Base-by-base conservation (phyloP, 768 basidiomycete species). In the Pholiota molesta region DNA sequence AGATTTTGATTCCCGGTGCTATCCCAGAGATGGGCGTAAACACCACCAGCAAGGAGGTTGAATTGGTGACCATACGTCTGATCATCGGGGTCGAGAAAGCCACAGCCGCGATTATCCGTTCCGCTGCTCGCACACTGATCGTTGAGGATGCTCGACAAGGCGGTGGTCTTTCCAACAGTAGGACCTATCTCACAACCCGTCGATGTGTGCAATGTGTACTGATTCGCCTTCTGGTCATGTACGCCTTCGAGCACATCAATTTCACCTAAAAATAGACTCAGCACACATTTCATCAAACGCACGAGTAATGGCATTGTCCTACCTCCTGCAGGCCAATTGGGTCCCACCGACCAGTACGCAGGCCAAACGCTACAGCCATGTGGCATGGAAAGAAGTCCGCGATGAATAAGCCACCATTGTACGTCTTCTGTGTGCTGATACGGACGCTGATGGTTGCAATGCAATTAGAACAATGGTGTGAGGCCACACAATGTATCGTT, bases 201-300 rank as follows among this genome's bases (percentile, higher is more conserved):
- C 8, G 80, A 75, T 19, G 83, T 87, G 71, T 92, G 91, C 5
- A 92, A 77, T 0, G 90, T 85, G 72, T 84, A 83, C 61, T 86
- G 88, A 65, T 93, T 91, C 29, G 71, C 75, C 1, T 73, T 62
- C 68, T 83, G 79, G 26, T 81, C 67, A 66, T 92, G 84, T 57
- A 92, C 89, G 17, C 89, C 88, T 69, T 94, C 92, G 9, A 92
- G 70, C 55, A 91, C 82, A 67, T 93, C 92, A 52, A 91, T 87
- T 71, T 92, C 90, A n/a, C 80, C 77, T 74, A 55, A 55, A 55
- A 35, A 33, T 61, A 39, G 37, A 57, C 40, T 16, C 51, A 31
- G 37, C 33, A n/a, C n/a, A 37, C 17, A 28, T 28, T 52, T 29
- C 37, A 58, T 31, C 11, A 52, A 57, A 56, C 7, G 45, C 55